Conservation (phyloP, 2,329 filamentous ascomycete species). For the Parascedosporium putredinis region DNA sequence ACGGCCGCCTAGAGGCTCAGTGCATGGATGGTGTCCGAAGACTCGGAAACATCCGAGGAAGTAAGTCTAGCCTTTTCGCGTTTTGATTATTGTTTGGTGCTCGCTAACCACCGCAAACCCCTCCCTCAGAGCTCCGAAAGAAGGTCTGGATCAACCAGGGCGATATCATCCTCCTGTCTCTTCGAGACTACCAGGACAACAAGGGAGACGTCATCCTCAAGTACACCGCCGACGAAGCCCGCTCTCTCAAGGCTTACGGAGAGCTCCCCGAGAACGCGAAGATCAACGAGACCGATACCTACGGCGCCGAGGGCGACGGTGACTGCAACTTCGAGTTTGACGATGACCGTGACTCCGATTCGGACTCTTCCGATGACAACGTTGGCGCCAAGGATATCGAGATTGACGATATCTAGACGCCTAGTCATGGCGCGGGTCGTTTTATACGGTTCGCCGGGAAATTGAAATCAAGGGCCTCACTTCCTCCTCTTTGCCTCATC, state of each 20-base stretch:
- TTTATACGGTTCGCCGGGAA: not conserved
- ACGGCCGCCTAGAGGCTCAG: slow-evolving; percentile 77
- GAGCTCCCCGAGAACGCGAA: slow-evolving; percentile 95
- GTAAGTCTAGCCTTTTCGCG: slow-evolving; percentile 2
- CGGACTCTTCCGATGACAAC: slow-evolving; percentile 40
- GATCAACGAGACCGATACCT: slow-evolving; percentile 99
- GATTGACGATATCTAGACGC: slow-evolving; percentile 81
- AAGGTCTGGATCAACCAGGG: slow-evolving; percentile 99
- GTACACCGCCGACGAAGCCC: slow-evolving; percentile 91
- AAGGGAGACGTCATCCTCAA: slow-evolving; percentile 97
- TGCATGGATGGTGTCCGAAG: slow-evolving; percentile 93
- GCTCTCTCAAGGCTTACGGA: slow-evolving; percentile 91
- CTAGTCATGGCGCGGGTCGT: not conserved
- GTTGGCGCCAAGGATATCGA: slow-evolving; percentile 60
- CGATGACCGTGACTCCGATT: slow-evolving; percentile 65
- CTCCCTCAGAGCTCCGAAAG: slow-evolving; percentile 73
- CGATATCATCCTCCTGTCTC: slow-evolving; percentile 70
- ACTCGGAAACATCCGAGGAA: slow-evolving; percentile 37
- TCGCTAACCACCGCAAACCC: slow-evolving; percentile 65
- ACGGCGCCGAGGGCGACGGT: slow-evolving; percentile 82
- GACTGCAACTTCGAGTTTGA: slow-evolving; percentile 98
- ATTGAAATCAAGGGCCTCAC: not conserved
- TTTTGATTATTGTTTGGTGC: not conserved
- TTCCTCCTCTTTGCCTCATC: not conserved
- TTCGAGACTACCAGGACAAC: slow-evolving; percentile 88